Conservation (phyloP, 2,329 filamentous ascomycete species). For the Aschersonia sp. region DNA sequence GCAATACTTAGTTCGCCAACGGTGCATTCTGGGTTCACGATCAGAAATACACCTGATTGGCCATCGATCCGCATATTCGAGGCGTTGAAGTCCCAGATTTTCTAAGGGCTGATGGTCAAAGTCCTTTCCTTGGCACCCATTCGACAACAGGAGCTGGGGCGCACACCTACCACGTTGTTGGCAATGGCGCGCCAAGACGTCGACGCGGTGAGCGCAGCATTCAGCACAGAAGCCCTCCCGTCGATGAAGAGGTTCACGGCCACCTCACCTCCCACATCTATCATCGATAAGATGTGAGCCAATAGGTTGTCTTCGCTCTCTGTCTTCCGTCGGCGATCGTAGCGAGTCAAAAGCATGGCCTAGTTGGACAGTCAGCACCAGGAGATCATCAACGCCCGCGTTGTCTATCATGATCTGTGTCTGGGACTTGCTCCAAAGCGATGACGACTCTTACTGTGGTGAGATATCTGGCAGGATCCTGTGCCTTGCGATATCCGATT, state of each 20-base stretch:
- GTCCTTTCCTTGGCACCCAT: neutral
- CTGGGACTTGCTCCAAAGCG: too few relatives aligned
- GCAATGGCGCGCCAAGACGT: slow-evolving; percentile 10
- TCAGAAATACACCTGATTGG: slow-evolving; percentile 11
- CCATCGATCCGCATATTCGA: slow-evolving; percentile 7
- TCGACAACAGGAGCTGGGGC: neutral
- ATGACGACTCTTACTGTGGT: too few relatives aligned
- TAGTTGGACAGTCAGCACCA: too few relatives aligned
- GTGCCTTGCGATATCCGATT: too few relatives aligned
- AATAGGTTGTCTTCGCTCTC: too few relatives aligned
- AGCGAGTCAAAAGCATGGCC: too few relatives aligned
- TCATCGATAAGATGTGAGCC: too few relatives aligned
- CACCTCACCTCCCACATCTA: too few relatives aligned
- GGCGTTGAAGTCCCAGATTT: slow-evolving; percentile 13
- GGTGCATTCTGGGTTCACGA: slow-evolving; percentile 11
- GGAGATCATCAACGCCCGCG: too few relatives aligned
- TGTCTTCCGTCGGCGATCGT: too few relatives aligned
- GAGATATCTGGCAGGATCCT: too few relatives aligned
- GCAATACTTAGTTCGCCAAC: slow-evolving; percentile 7
- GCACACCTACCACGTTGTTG: slow-evolving; percentile 9
- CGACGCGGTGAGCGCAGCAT: slow-evolving; percentile 9
- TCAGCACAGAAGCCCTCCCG: slow-evolving; percentile 10
- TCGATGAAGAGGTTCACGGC: neutral
- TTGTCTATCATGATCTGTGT: too few relatives aligned
- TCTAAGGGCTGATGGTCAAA: slow-evolving; percentile 6